Evolutionary conservation across 228 moss, liverwort and hornwort genomes (phyloP), one percentile per base, ranked within the genome.

Genomic region (Sphagnum magellanicum): DNA sequence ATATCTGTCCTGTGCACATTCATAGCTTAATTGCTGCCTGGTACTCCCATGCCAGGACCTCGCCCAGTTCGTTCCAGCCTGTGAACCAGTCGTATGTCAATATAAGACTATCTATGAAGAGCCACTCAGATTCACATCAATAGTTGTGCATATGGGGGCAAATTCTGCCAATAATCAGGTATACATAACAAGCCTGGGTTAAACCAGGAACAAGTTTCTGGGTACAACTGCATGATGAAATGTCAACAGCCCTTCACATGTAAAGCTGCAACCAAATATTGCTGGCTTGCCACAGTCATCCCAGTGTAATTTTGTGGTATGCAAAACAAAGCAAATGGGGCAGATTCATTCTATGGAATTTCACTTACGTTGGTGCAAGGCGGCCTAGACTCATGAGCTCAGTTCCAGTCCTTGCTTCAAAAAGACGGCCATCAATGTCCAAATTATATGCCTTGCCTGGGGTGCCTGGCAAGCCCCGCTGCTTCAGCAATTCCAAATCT

Each of bases 321-420:
- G 32, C 2, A 32, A 32, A 32, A 2, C 32, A 32, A 32, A 32
- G 32, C 1, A 32, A 32, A 32, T 32, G 32, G 32, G 32, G 32
- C 32, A 32, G 32, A 32, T 32, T 32, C 32, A 32, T 32, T 32
- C 32, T 32, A 32, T 32, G 32, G 32, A 32, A 32, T 32, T 32
- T 32, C 32, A 32, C 93, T 55, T 86, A 94, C 98, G 84, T 67
- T 63, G 94, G 94, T 73, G 94, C 98, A 77, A 98, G 91, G 68
- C 73, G 81, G 67, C 98, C 92, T 67, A 98, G 92, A 67, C 90
- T 75, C 57, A 75, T 83, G 47, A 90, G 77, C 64, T 82, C 87
- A 61, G 72, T 74, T 62, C 89, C 84, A 63, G 83, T 74, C 48
- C 67, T 48, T 76, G 81, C 89, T 55, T 93, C 92, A 71, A 70